Evolutionary conservation across 352 stramenopile genomes (phyloP), one percentile per base, ranked within the genome.

Genomic region (Phytophthora pseudosyringae): DNA sequence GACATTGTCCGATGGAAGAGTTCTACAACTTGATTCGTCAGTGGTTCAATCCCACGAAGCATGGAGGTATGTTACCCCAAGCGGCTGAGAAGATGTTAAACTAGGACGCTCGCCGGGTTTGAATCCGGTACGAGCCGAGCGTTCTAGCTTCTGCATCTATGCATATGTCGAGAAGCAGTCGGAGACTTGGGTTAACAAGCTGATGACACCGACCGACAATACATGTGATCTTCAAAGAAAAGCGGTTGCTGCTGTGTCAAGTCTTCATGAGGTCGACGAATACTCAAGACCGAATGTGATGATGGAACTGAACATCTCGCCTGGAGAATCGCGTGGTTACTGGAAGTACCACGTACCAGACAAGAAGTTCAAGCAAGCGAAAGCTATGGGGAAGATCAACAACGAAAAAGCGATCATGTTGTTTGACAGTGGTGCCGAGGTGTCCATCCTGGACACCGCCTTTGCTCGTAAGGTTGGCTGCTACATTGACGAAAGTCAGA

Each of bases 41-140:
- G 15, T 59, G 36, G 51, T 59, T 41, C 15, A 28, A 48, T 6
- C 6, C 51, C 10, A 31, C 3, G 5, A 59, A 59, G n/a, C 51
- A 49, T 15, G 33, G 8, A 4, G 5, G 4, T 12, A 2, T 39
- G 4, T 1, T 39, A 10, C 5, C 33, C 4, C 3, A 39, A 15
- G 4, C 33, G 33, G 11, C 52, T 0, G 29, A 52, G 18, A 41
- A 60, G 1, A 45, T 60, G 16, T 45, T 60, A 52, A 51, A 60
- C 29, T 51, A 52, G 28, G 18, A 51, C 29, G 40, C 52, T 60
- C 52, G 29, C 16, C 40, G 45, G 29, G n/a, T 60, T 45, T 5
- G 29, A 45, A 51, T 26, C 52, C 35, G 29, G 52, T 51, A 45
- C 40, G 52, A 52, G 29, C 21, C 31, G 21, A n/a, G n/a, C n/a